Evolutionary conservation across 371 early-diverging fungal genomes (phyloP).

Genomic region (Neoconidiobolus thromboides): DNA sequence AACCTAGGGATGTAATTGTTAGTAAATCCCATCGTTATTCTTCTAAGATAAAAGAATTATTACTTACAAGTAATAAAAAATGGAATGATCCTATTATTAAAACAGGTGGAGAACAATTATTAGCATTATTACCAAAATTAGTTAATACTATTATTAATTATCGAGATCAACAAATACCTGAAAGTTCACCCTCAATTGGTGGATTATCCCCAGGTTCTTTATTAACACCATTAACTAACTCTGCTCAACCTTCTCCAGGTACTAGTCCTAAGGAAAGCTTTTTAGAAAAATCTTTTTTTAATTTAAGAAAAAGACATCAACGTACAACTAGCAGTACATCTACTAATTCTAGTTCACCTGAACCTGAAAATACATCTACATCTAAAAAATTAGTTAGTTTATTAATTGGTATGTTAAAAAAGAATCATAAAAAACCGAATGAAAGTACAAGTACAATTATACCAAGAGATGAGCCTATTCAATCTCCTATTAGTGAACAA

Average conservation of each 20-base stretch:
- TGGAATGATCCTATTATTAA: not conserved
- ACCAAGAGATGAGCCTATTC: not conserved
- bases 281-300: constrained; percentile 2
- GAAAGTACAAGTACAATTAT: not conserved
- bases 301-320: not conserved
- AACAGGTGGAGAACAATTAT: not conserved
- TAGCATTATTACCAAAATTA: not conserved
- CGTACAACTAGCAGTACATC: not conserved
- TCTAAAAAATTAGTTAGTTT: not conserved
- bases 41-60: not conserved
- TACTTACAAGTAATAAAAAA: not conserved
- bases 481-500: not conserved
- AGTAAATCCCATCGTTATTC: not conserved
- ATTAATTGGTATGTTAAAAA: constrained; percentile 2
- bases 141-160: not conserved
- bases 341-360: not conserved
- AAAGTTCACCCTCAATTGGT: not conserved
- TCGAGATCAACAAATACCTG: not conserved
- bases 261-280: constrained; percentile 5
- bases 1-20: not conserved
- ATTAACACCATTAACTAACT: not conserved
- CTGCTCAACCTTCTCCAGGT: not conserved
- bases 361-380: not conserved
- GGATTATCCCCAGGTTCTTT: not conserved
- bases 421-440: not conserved